Conservation (phyloP, 768 basidiomycete species). For the Mycena vulgaris region DNA sequence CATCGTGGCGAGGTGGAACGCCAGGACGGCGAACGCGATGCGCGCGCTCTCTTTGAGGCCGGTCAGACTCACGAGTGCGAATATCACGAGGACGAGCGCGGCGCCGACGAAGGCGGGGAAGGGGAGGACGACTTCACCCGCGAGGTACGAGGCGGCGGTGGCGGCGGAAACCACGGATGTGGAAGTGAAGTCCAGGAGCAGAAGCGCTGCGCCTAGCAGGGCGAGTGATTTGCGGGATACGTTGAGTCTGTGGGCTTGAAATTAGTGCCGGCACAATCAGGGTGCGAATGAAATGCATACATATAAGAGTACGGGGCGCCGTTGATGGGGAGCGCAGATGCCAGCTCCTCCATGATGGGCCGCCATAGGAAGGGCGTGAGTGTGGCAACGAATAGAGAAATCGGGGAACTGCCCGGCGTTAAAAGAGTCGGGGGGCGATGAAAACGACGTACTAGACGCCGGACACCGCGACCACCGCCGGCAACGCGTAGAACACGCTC, state of each 20-base stretch:
- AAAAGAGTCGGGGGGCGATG: not conserved
- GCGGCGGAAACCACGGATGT: constrained; percentile 83
- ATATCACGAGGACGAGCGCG: constrained; percentile 67
- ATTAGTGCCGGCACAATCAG: not conserved
- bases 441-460: constrained; percentile 74
- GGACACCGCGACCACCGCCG: constrained; percentile 72
- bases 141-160: constrained; percentile 77
- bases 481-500: constrained; percentile 79
- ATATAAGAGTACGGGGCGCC: constrained; percentile 83
- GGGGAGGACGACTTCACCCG: constrained; percentile 72
- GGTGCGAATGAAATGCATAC: constrained; percentile 53
- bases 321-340: constrained; percentile 75
- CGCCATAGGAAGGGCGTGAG: constrained; percentile 79
- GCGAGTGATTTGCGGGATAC: constrained; percentile 75
- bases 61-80: constrained; percentile 68
- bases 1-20: constrained; percentile 77
- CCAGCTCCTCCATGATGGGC: constrained; percentile 82
- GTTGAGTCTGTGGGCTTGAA: constrained; percentile 67
- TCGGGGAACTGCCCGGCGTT: constrained; percentile 66
- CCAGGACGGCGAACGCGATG: constrained; percentile 70
- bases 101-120: constrained; percentile 69
- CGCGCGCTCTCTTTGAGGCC: constrained; percentile 76
- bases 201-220: constrained; percentile 74
- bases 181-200: constrained; percentile 80
- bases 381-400: constrained; percentile 76